Base-by-base conservation (phyloP, 169 alveolate genomes). In the Plasmodium yoelii region DNA sequence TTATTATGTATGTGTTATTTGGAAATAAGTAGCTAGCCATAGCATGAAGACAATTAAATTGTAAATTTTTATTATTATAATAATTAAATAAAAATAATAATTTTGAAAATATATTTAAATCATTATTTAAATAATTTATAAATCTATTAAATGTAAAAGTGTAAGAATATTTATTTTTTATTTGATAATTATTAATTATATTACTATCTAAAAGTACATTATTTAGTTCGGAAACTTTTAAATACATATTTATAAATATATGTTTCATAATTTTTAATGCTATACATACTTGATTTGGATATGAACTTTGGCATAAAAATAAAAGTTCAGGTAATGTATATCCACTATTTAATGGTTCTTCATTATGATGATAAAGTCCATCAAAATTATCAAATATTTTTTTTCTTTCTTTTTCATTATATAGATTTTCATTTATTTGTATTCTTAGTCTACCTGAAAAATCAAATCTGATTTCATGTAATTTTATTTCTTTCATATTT, bases 291-390 rank as follows among this genome's bases (percentile, higher is more conserved):
- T 94, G 96, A 59, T 91, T 93, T 68, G 61, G 87, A 82, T 90
- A 87, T 7, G 94, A 57, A 74, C 96, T 94, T 72, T 94, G 95
- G 53, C 90, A 70, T 46, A 94, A 93, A 74, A 63, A 74, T 42
- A 94, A 49, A 19, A 94, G 19, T 73, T 94, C 96, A 8, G 95
- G 94, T 1, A 94, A 49, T n/a, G 96, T 94, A 75, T 94, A 94
- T 7, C 96, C 96, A 13, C 95, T 90, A 56, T 89, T 88, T 22
- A 89, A 77, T 10, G 96, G 93, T 19, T 93, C 94, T 44, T 70
- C 80, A 22, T 94, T 94, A 75, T 93, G 96, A 91, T 91, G 93
- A 63, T 93, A 93, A 22, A 93, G 68, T 5, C 94, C 86, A 34
- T 87, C 75, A 42, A 91, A 93, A 74, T 93, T 65, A 1, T 72